Evolutionary conservation across 495 filamentous ascomycete genomes (phyloP), one percentile per base, ranked within the genome.

Genomic region (Penicillium bialowiezense): DNA sequence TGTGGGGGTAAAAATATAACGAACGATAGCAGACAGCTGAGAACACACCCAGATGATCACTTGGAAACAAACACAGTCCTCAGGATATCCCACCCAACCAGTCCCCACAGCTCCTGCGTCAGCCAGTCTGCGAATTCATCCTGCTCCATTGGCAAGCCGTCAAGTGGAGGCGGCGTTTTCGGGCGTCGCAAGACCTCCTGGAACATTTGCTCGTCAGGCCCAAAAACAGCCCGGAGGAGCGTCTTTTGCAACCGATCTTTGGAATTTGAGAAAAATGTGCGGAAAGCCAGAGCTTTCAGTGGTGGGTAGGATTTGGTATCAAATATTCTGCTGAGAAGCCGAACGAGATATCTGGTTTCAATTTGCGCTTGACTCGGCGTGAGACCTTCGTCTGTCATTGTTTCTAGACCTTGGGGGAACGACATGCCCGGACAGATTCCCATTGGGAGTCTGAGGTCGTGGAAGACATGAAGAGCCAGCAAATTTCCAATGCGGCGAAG

Each of bases 71-170:
- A 19, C 7, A 23, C 19, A 14, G 17, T 52, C 23, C 29, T 48
- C 41, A 76, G 26, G 38, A 72, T 18, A 39, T 79, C 72, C 75
- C 74, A 79, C 5, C 77, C 76, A 1, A 79, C 42, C 13, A 79
- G 51, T n/a, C 61, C 56, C 75, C 75, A 79, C n/a, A 77, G 49
- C 38, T 72, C 65, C 39, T 72, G 64, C 3, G 67, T 58, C 50
- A 78, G 73, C 74, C 74, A 79, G 12, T 78, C 72, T 1, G 68
- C 17, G 24, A 60, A 63, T 0, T 44, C 28, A n/a, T 54, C 31
- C 10, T 63, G 48, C 3, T 50, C 15, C 7, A 37, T 32, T n/a
- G 48, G 38, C 19, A 36, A 26, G 12, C 1, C 12, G 2, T 55
- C 47, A 24, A 48, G 12, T 4, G 57, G 32, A 40, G 59, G 55